Conservation (phyloP, 371 early-diverging fungal species). For the Paraphysoderma sedebokerense region DNA sequence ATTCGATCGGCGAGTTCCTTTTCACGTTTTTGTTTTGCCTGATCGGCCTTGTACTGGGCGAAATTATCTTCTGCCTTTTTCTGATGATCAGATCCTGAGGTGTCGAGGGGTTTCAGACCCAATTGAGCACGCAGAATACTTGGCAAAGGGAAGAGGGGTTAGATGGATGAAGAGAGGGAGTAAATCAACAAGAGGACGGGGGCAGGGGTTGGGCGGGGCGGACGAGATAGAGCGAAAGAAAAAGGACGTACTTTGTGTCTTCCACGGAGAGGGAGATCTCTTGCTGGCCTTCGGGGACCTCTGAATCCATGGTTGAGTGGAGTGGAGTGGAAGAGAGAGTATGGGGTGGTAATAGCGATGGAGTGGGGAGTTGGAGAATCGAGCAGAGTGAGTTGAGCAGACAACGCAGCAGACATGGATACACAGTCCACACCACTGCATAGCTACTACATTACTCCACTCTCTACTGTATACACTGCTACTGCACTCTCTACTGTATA, state of each 20-base stretch:
- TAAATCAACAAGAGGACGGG: background rate
- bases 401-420: background rate
- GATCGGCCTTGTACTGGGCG: background rate
- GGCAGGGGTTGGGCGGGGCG: too few relatives aligned
- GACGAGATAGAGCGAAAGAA: background rate
- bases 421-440: background rate
- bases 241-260: background rate
- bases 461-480: background rate
- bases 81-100: background rate
- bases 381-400: background rate
- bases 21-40: background rate
- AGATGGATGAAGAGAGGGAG: background rate
- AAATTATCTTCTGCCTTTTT: background rate
- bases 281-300: background rate
- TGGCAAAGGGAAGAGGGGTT: background rate
- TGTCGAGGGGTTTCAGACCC: background rate
- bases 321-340: too few relatives aligned
- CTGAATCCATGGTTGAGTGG: too few relatives aligned
- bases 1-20: background rate
- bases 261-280: slow-evolving; percentile 1
- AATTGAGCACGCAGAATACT: background rate
- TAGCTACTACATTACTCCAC: background rate
- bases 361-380: background rate
- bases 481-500: background rate
- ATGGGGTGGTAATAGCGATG: background rate